These are phyloP conservation scores for Vaccinium vitisidaea DNA, from an alignment of 148 eudicot species.

Conservation along the genomic window DNA sequence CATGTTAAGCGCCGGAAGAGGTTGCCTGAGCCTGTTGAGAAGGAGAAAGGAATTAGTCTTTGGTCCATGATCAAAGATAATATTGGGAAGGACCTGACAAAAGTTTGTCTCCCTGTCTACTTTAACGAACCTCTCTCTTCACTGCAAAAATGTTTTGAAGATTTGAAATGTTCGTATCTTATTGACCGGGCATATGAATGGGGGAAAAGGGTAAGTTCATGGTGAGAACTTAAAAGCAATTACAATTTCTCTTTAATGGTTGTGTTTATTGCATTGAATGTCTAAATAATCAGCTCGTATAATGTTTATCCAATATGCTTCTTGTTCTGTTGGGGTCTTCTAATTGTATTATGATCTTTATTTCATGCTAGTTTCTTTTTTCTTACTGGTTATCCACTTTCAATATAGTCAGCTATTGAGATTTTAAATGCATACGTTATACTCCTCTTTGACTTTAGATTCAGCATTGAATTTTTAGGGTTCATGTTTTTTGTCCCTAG, in stretches of 20 bases:
- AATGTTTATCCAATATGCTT: not conserved
- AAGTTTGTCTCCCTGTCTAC: conserved; percentile 38
- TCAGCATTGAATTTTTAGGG: not conserved
- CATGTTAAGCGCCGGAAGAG: conserved; percentile 29
- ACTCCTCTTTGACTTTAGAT: not conserved
- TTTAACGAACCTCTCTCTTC: conserved; percentile 39
- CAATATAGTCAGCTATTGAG: not conserved
- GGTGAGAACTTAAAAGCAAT: not conserved
- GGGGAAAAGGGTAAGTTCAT: conserved; percentile 31
- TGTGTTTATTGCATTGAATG: not conserved
- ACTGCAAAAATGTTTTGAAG: conserved; percentile 33
- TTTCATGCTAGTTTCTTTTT: not conserved
- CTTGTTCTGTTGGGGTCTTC: not conserved
- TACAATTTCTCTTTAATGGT: not conserved
- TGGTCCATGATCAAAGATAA: conserved; percentile 40
- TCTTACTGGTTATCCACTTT: not conserved
- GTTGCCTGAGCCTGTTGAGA: conserved; percentile 32
- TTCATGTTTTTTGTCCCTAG: not conserved
- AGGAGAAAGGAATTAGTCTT: conserved; percentile 32
- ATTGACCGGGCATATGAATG: conserved; percentile 34
- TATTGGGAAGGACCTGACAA: conserved; percentile 36
- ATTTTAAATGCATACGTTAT: not conserved
- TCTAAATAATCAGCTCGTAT: not conserved
- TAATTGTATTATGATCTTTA: not conserved
- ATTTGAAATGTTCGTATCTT: conserved; percentile 32